Percentiles rank a stretch among this genome's conserved stretches.
Evolutionary conservation across 352 stramenopile species (phyloP).

Genomic region (Globisporangium canariense): DNA sequence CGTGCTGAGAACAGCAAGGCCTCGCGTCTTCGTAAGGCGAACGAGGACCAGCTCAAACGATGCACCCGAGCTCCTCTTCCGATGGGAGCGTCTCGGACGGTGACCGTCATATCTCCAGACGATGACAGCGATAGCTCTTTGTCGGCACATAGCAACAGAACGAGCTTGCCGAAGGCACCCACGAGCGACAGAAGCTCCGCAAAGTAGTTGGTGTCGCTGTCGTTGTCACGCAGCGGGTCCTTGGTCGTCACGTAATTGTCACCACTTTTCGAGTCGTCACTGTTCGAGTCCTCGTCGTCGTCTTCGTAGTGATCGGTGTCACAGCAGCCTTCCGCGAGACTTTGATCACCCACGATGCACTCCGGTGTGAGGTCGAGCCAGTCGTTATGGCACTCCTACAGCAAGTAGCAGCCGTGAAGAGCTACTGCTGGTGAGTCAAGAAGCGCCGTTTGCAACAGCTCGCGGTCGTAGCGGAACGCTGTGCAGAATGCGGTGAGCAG

Average conservation of each 20-base stretch:
- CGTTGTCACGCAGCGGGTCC: conserved; percentile 1
- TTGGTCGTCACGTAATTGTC: not conserved
- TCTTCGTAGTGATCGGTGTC: not conserved
- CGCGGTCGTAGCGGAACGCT: not conserved
- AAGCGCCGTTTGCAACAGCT: not conserved
- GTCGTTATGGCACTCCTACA: conserved; percentile 5
- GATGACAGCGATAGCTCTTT: not conserved
- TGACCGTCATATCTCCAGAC: not conserved
- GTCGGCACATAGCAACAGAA: not conserved
- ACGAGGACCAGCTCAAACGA: too few species aligned
- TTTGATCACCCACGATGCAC: conserved; percentile 3
- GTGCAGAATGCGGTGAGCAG: not conserved
- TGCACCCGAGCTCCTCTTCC: too few species aligned
- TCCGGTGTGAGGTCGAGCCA: conserved; percentile 4
- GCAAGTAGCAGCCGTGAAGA: not conserved
- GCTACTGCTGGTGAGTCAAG: not conserved
- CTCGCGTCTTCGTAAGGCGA: too few species aligned
- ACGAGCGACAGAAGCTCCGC: conserved; percentile 2
- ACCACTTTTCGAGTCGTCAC: too few species aligned
- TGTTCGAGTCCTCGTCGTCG: not conserved
- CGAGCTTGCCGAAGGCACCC: not conserved
- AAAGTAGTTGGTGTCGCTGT: not conserved
- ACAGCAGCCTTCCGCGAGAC: not conserved
- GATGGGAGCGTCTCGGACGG: too few species aligned
- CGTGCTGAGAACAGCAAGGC: too few species aligned